These are phyloP conservation scores for Tuber calosporum DNA, from an alignment of 495 filamentous ascomycete genomes.

Conservation along the genomic window DNA sequence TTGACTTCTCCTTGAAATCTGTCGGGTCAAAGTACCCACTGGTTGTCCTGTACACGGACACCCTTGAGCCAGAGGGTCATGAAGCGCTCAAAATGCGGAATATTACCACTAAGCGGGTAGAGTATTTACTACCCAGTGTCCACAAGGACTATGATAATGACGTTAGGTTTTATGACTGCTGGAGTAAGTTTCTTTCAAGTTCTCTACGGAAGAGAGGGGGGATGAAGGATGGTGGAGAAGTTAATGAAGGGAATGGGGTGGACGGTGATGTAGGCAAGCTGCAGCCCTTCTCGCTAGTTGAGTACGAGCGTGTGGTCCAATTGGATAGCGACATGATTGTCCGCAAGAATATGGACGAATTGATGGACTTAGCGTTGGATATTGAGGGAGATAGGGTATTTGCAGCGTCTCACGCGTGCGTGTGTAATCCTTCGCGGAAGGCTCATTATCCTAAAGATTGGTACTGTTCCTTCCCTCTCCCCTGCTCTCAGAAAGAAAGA, in stretches of 20 bases:
- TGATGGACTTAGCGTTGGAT: conserved; percentile 70
- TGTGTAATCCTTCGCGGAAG: conserved; percentile 70
- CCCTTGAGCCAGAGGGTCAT: conserved; percentile 57
- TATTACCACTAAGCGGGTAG: conserved; percentile 56
- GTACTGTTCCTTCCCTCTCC: conserved; percentile 43
- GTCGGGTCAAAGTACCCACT: conserved; percentile 59
- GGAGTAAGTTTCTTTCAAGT: conserved; percentile 47
- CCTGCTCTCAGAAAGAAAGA: neutral
- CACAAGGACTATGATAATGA: conserved; percentile 57
- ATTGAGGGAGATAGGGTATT: conserved; percentile 52
- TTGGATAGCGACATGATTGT: conserved; percentile 84
- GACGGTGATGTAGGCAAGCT: conserved; percentile 51
- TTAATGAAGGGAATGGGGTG: neutral
- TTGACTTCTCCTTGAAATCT: conserved; percentile 60
- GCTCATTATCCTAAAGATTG: conserved; percentile 68
- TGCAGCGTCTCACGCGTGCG: conserved; percentile 68
- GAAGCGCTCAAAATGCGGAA: conserved; percentile 56
- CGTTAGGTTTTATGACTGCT: conserved; percentile 72
- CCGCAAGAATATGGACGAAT: conserved; percentile 71
- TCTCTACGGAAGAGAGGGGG: neutral
- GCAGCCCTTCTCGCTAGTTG: conserved; percentile 60
- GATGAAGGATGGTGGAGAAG: neutral
- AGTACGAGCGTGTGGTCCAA: conserved; percentile 67
- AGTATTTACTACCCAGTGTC: conserved; percentile 55
- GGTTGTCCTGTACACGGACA: conserved; percentile 68